A percentile compares a stretch with the other conserved stretches of the same genome.
Conservation (phyloP, 352 stramenopile genomes). For the Globisporangium megalacanthum region DNA sequence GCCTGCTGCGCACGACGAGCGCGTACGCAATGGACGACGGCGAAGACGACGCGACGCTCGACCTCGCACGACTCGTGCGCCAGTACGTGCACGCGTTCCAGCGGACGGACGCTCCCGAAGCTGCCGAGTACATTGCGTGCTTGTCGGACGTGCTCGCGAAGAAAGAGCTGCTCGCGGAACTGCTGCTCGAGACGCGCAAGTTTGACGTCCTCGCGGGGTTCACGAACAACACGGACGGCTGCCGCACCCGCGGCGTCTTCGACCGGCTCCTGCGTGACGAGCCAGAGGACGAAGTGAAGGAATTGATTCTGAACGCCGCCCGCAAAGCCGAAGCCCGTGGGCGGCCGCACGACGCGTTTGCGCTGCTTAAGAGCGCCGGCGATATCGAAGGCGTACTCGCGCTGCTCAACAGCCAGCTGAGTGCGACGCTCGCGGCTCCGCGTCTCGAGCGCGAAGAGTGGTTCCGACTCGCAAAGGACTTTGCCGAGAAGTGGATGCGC, state of each 20-base stretch:
- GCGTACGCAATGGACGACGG: slow-evolving; percentile 47
- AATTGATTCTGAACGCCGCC: slow-evolving; percentile 64
- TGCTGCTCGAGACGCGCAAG: slow-evolving; percentile 77
- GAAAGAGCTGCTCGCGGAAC: slow-evolving; percentile 64
- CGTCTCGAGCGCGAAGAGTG: slow-evolving; percentile 67
- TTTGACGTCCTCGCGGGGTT: slow-evolving; percentile 76
- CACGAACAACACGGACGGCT: slow-evolving; percentile 79
- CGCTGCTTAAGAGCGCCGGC: slow-evolving; percentile 71
- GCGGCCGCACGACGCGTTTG: slow-evolving; percentile 63
- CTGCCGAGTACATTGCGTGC: slow-evolving; percentile 75
- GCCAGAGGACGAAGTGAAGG: slow-evolving; percentile 66
- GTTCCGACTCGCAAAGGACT: slow-evolving; percentile 79
- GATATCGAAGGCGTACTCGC: slow-evolving; percentile 72
- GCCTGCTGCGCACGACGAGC: slow-evolving; percentile 55
- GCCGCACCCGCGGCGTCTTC: slow-evolving; percentile 66
- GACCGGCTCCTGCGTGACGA: slow-evolving; percentile 73
- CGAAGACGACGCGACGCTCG: slow-evolving; percentile 62
- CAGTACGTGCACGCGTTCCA: slow-evolving; percentile 85
- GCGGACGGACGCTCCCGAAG: slow-evolving; percentile 65
- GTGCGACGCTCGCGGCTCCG: slow-evolving; percentile 49
- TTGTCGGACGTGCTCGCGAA: slow-evolving; percentile 54
- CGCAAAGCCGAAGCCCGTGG: slow-evolving; percentile 72
- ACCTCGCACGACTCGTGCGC: slow-evolving; percentile 71
- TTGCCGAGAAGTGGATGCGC: slow-evolving; percentile 84
- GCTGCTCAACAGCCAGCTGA: slow-evolving; percentile 72